Base-by-base conservation (phyloP, 352 stramenopile genomes). In the Pythium dissotocum region DNA sequence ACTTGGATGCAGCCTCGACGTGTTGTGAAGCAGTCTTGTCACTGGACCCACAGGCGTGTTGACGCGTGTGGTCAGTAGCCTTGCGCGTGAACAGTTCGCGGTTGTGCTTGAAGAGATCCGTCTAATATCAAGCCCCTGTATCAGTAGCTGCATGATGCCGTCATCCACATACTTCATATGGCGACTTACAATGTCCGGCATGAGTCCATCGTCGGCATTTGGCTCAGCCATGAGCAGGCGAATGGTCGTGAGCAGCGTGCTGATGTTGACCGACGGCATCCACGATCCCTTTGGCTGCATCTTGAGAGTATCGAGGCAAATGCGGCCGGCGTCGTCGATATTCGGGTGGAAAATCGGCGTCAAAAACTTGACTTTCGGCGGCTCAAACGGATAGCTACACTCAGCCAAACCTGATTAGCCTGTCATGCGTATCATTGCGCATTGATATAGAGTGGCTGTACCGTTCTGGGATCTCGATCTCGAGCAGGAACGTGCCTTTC, bases 221-320 rank as follows among this genome's bases (percentile, higher is more conserved):
- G 91, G 90, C 63, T 96, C 88, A 12, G 83, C 88, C 82, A 97
- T 95, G n/a, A 97, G 78, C 64, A 97, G 68, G 6, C 91, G 86
- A 69, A 97, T 95, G 0, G 89, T 97, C 9, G 91, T 96, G 28
- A 97, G 71, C 60, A 97, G 70, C 18, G 90, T 97, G 54, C 85
- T 89, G 55, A 97, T 92, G 69, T 97, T 97, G 30, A 97, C 91
- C 1, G 88, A 97, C n/a, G 91, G 90, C 28, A 93, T 77, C 91
- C 91, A 97, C 26, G 89, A 97, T 10, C 91, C 91, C 78, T 94
- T 93, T 18, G 90, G 90, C 62, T 93, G 88, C 88, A 94, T 96
- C 76, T 97, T 97, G 58, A 97, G 84, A 13, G 88, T 96, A 69
- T 97, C 90, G 6, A 97, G 80, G 61, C 89, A 97, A 53, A 97